phyloP scores from a whole-genome alignment of 129 eudicot genomes.

The Saposhnikovia divaricata region DNA sequence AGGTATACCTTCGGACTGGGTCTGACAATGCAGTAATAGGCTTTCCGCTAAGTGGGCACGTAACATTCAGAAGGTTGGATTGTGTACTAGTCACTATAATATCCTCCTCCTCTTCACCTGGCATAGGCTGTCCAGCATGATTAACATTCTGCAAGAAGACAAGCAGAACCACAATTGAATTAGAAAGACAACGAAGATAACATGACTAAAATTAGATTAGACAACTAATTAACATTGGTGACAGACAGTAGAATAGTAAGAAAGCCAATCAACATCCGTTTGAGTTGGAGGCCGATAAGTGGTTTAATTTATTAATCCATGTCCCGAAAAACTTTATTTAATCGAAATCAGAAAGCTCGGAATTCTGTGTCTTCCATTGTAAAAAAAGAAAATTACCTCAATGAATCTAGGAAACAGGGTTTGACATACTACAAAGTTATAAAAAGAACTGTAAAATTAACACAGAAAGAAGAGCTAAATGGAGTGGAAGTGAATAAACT shows the following conservation, averaged over 20 bases:
- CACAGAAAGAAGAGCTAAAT: not conserved
- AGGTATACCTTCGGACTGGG: constrained; percentile 80
- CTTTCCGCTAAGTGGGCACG: constrained; percentile 80
- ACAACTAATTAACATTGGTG: not conserved
- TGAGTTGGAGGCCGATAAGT: not conserved
- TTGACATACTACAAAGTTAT: not conserved
- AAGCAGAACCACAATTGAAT: not conserved
- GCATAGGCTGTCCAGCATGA: constrained; percentile 90
- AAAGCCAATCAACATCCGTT: not conserved
- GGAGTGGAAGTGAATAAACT: not conserved
- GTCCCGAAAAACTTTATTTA: not conserved
- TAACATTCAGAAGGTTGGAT: constrained; percentile 45
- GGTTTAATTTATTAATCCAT: not conserved
- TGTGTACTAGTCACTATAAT: constrained; percentile 86
- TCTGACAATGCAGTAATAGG: constrained; percentile 61
- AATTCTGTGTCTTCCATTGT: not conserved
- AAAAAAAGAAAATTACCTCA: not conserved
- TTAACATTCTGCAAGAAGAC: constrained; percentile 67
- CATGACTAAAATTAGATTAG: not conserved
- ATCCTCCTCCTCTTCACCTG: constrained; percentile 99
- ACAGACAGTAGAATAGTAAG: not conserved
- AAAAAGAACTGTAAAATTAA: not conserved
- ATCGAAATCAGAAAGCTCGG: not conserved
- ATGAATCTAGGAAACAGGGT: not conserved
- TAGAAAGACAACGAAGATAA: not conserved